Base-by-base conservation (phyloP, 305 asterid species). In the Fraxinus floribunda region DNA sequence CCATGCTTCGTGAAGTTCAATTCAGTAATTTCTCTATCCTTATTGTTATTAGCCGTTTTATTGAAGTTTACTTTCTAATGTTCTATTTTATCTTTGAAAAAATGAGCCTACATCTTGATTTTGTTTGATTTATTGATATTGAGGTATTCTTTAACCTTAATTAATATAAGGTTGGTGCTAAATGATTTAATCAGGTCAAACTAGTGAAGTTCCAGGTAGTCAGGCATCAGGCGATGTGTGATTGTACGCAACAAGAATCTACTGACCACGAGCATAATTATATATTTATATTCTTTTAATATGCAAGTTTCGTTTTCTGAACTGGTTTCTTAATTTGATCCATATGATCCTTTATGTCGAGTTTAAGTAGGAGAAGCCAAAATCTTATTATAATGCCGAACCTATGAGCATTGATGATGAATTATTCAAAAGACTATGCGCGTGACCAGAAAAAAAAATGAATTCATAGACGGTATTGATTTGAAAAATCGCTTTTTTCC, bases 1-100 rank as follows among this genome's bases (percentile, higher is more conserved):
- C 92, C 39, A 89, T 94, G 82, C 97, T 96, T 84, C 92, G 82
- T 15, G 94, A 94, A 57, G 83, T 96, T 77, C 99, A 96, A 89
- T 96, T 88, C 87, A 96, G 99, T 96, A 88, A 89, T 90, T 84
- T 32, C 79, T 10, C 81, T 79, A 74, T 81, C 75, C 32, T 57
- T 18, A 20, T 77, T 74, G 6, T 77, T 79, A 80, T 75, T 60
- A 46, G 46, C 39, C 49, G 32, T 82, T 71, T 76, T 16, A 52
- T 62, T 62, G 72, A 64, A 66, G 7, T 39, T 64, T 32, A 20
- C 79, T 11, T 38, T 29, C 38, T 22, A 39, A 24, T 20, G 18
- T 49, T 68, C 7, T 68, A 10, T 70, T 81, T 34, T 32, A 13
- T 41, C 82, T 39, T 64, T 26, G 44, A 22, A 66, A 22, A 75